phyloP scores from a whole-genome alignment of 306 rosid genomes.

The Pterocarpus macrocarpus region DNA sequence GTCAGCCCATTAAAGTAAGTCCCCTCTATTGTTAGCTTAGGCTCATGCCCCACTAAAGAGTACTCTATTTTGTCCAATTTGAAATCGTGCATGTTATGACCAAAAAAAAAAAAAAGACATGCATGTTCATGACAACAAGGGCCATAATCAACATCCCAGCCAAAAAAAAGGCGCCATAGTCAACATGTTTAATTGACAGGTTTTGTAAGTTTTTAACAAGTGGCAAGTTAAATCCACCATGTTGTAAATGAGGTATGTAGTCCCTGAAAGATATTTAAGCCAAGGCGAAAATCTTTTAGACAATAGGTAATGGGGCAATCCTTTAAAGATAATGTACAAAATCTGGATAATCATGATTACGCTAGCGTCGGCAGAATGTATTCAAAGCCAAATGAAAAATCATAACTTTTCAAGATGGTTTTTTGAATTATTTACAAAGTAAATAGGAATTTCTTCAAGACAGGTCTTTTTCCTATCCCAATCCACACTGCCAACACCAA shows the following conservation, averaged over 20 bases:
- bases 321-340: neutral
- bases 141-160: no score
- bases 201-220: no score
- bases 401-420: neutral
- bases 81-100: neutral
- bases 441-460: no score
- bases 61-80: neutral
- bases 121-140: no score
- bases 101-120: neutral
- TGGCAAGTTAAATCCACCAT: no score
- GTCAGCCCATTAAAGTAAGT: neutral
- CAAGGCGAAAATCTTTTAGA: no score
- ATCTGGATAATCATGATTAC: neutral
- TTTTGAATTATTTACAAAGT: neutral
- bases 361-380: neutral
- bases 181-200: no score
- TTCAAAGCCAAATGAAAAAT: neutral
- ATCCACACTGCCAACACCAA: neutral
- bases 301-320: neutral
- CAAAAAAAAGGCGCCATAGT: no score
- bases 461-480: no score
- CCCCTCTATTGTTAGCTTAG: no score
- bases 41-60: neutral
- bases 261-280: no score
- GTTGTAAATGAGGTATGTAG: no score